Conservation (phyloP, 169 alveolate genomes). For the Theileria sp. region DNA sequence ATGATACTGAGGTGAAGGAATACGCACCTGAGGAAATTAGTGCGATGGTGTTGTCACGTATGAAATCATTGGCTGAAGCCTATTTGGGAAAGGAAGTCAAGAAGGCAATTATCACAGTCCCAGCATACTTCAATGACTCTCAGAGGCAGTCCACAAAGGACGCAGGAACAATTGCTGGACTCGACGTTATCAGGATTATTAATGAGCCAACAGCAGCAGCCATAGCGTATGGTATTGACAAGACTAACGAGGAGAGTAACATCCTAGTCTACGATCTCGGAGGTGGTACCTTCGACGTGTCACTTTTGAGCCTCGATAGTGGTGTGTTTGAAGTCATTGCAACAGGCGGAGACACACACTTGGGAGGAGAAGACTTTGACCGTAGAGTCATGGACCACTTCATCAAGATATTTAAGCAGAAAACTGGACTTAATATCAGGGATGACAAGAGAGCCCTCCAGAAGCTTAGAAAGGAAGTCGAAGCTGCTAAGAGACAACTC, state of each 20-base stretch:
- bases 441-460: slow-evolving; percentile 93
- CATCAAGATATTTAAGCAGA: slow-evolving; percentile 90
- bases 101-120: slow-evolving; percentile 94
- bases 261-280: slow-evolving; percentile 98
- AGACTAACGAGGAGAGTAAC: slow-evolving; percentile 90
- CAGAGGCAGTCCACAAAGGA: slow-evolving; percentile 99
- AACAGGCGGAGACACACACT: slow-evolving; percentile 98
- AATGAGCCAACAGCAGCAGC: slow-evolving; percentile 99
- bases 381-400: slow-evolving; percentile 92
- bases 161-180: slow-evolving; percentile 98
- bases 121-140: slow-evolving; percentile 99
- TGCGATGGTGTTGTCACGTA: slow-evolving; percentile 94
- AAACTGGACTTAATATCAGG: slow-evolving; percentile 87
- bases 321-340: slow-evolving; percentile 98
- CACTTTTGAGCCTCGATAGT: slow-evolving; percentile 94
- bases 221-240: slow-evolving; percentile 98
- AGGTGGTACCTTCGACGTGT: slow-evolving; percentile 99
- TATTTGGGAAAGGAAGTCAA: slow-evolving; percentile 94
- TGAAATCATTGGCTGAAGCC: slow-evolving; percentile 97
- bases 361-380: slow-evolving; percentile 99
- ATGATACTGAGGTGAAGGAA: slow-evolving; percentile 84
- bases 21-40: slow-evolving; percentile 99
- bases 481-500: slow-evolving; percentile 94
- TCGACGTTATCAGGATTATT: slow-evolving; percentile 95
- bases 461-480: slow-evolving; percentile 96